Evolutionary conservation across 2,329 filamentous ascomycete genomes (phyloP), one percentile per base, ranked within the genome.

Genomic region (Tolypocladium album): DNA sequence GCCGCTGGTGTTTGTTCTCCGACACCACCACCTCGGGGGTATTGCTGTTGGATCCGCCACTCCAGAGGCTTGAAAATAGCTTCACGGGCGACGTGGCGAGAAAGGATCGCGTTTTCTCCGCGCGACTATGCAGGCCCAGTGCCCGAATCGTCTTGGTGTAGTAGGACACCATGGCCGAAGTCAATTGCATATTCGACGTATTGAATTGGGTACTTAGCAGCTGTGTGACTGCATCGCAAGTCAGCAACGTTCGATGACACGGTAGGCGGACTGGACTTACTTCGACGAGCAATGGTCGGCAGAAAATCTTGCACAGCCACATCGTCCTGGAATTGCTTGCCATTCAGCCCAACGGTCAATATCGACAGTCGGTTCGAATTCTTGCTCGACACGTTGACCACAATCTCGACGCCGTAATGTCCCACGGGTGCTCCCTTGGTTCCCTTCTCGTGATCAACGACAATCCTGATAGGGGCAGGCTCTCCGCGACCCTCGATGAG

Each of bases 41-140:
- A 27, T 43, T 72, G 42, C 73, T 75, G 62, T 77, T 79, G 40
- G 79, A 80, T 60, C 80, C 82, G 31, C 85, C 83, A 40, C 85
- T 83, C 67, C 95, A 85, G 59, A 97, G 84, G 68, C 83, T 96
- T 0, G 92, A 95, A 20, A 97, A 79, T 68, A 96, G 81, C 71
- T 97, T 97, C 56, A 95, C 90, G 0, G 93, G 92, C 0, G 92
- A 97, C n/a, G 88, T 84, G 5, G 86, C 86, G 12, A 93, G 81
- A 69, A 90, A 89, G 0, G 85, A 86, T 59, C 82, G 82, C 13
- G 84, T 82, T 70, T 84, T 88, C 67, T 87, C 84, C 0, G 82
- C 79, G 47, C 87, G 82, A 39, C 84, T 78, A 24, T 83, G 78
- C 47, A 89, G 78, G 55, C 82, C 82, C 31, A 96, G 76, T 4